Base-by-base conservation (phyloP, 2,329 filamentous ascomycete genomes). In the Aspergillus ibericus region DNA sequence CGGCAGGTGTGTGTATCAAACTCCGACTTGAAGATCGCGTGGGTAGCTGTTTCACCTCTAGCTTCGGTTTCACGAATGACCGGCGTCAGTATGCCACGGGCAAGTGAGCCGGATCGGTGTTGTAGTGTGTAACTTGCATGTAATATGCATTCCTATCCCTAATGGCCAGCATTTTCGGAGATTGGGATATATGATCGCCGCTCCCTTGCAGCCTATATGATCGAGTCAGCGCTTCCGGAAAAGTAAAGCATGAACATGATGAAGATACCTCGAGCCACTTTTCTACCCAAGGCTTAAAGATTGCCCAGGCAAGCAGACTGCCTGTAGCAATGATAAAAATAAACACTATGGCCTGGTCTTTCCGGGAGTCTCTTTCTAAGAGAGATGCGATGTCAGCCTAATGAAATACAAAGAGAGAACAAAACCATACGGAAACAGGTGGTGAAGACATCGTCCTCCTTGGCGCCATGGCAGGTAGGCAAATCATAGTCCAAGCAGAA, bases 281-380 rank as follows among this genome's bases (percentile, higher is more conserved):
- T 64, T 83, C 79, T 27, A 85, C 77, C 80, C 81, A 87, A 1
- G 86, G 86, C 69, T 83, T 82, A 15, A 86, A 69, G 5, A 79
- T 78, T 2, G 87, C 86, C 80, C 85, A 89, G 1, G 77, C 76
- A 62, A 89, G 73, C 62, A 89, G 69, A 4, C 84, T 82, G 8
- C 82, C 80, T 2, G 86, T 89, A 29, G 85, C 83, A 59, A 85
- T 76, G 42, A 89, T 87, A 68, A 89, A 89, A 25, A 88, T 81
- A 59, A 85, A 83, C 1, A 89, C 86, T 2, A 89, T 84, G 1
- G 83, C 81, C 69, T 88, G 79, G 64, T 89, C 87, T 68, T 89
- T 89, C 16, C 82, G 78, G n/a, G 85, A 88, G 70, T 89, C 87
- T 56, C 87, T 77, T 68, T 89, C 83, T 85, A 58, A 9, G 63